Evolutionary conservation across 306 rosid genomes (phyloP).

Genomic region (Cajanus cajan): DNA sequence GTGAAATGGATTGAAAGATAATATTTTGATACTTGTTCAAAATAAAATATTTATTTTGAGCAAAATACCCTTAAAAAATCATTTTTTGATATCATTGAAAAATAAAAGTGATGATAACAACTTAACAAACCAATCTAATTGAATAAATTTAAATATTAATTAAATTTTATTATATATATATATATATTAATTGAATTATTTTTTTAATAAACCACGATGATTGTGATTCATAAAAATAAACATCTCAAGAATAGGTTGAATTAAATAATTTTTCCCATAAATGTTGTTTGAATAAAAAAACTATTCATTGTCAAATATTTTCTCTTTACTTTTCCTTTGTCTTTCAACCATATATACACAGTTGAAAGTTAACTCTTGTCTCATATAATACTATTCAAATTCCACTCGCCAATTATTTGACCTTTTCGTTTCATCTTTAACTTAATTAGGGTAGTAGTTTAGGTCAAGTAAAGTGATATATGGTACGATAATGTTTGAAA

Average conservation of each 20-base stretch:
- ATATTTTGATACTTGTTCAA: too few species aligned
- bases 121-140: too few species aligned
- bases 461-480: not conserved
- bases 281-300: not conserved
- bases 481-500: not conserved
- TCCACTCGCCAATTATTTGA: not conserved
- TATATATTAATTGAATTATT: too few species aligned
- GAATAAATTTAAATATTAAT: too few species aligned
- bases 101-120: too few species aligned
- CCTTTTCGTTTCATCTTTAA: not conserved
- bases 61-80: too few species aligned
- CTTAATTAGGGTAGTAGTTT: not conserved
- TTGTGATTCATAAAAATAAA: too few species aligned
- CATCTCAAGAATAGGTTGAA: not conserved
- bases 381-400: not conserved
- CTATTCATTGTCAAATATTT: not conserved
- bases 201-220: too few species aligned
- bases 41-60: too few species aligned
- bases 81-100: too few species aligned
- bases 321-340: not conserved
- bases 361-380: not conserved
- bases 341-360: not conserved
- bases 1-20: too few species aligned
- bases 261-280: not conserved
- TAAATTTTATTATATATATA: too few species aligned